Evolutionary conservation across 1,284 basidiomycete species (phyloP).

Genomic region (Athelia sp.): DNA sequence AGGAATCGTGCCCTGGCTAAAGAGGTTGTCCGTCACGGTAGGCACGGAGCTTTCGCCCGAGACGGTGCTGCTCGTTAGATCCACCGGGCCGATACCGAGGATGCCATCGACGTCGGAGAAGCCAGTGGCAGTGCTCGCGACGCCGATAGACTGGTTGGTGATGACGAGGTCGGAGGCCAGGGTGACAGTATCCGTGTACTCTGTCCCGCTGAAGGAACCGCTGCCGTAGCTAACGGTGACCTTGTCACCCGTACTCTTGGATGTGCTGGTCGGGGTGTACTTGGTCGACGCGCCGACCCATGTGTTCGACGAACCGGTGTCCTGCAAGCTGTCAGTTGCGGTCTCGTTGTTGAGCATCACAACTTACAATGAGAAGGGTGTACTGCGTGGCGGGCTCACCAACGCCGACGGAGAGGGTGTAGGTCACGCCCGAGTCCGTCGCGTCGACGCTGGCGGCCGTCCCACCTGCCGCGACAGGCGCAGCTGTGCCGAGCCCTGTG

Average conservation of each 20-base stretch:
- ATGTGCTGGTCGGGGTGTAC: constrained; percentile 11
- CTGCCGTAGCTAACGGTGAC: constrained; percentile 9
- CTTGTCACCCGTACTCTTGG: constrained; percentile 8
- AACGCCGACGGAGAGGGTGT: constrained; percentile 40
- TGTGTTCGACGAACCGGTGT: constrained; percentile 19
- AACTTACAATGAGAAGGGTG: constrained; percentile 49
- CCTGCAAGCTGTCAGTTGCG: too few relatives aligned
- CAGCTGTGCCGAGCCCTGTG: constrained; percentile 39
- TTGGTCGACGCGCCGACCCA: constrained; percentile 17
- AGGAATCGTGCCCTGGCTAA: constrained; percentile 6
- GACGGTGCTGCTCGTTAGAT: background rate
- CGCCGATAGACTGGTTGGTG: constrained; percentile 9
- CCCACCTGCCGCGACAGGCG: constrained; percentile 17
- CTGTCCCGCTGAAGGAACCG: constrained; percentile 11
- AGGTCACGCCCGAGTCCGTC: constrained; percentile 33
- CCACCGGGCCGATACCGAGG: constrained; percentile 3
- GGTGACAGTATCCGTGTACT: constrained; percentile 7
- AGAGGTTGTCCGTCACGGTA: constrained; percentile 1
- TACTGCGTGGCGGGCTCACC: constrained; percentile 40
- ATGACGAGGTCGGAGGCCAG: constrained; percentile 7
- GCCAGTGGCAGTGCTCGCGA: constrained; percentile 4
- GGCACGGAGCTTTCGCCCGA: background rate
- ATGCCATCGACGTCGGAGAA: constrained; percentile 10
- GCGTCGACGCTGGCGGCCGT: constrained; percentile 4
- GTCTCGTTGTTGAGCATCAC: too few relatives aligned